Evolutionary conservation across 176 grass and related monocot genomes (phyloP).

Genomic region (Saccharum spontaneum): DNA sequence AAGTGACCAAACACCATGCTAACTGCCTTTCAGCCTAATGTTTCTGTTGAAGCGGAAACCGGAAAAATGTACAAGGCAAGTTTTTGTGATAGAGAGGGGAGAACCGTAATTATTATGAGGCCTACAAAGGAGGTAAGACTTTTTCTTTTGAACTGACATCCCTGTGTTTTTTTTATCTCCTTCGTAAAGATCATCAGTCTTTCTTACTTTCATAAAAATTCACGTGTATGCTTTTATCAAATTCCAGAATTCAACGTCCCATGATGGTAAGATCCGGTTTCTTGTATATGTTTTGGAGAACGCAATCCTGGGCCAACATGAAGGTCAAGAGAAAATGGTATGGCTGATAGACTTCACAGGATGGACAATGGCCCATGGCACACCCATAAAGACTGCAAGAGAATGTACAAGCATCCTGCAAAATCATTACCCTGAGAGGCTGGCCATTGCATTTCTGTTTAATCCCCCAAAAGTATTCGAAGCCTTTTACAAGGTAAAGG

Average conservation of each 20-base stretch:
- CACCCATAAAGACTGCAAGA: constrained; percentile 72
- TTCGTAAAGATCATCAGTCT: not conserved
- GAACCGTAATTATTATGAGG: constrained; percentile 65
- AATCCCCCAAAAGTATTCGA: constrained; percentile 89
- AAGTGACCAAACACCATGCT: not conserved
- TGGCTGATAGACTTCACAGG: constrained; percentile 93
- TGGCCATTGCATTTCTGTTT: constrained; percentile 64
- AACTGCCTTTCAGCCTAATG: constrained; percentile 50
- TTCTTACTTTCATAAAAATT: not conserved
- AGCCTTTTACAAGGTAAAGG: constrained; percentile 69
- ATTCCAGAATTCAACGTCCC: constrained; percentile 79
- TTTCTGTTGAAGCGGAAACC: constrained; percentile 77
- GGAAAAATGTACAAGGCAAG: constrained; percentile 76
- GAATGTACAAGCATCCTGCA: constrained; percentile 66
- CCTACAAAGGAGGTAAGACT: constrained; percentile 64
- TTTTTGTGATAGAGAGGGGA: constrained; percentile 79
- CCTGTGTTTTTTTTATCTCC: not conserved
- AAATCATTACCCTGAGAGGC: constrained; percentile 89
- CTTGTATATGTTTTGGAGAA: constrained; percentile 87
- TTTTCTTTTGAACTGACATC: not conserved
- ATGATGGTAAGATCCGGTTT: constrained; percentile 60
- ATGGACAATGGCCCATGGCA: constrained; percentile 72
- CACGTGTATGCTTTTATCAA: not conserved
- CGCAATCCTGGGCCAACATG: constrained; percentile 58
- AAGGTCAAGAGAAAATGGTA: constrained; percentile 83